Evolutionary conservation across 345 rosid genomes (phyloP).

Genomic region (Linum lewisii): DNA sequence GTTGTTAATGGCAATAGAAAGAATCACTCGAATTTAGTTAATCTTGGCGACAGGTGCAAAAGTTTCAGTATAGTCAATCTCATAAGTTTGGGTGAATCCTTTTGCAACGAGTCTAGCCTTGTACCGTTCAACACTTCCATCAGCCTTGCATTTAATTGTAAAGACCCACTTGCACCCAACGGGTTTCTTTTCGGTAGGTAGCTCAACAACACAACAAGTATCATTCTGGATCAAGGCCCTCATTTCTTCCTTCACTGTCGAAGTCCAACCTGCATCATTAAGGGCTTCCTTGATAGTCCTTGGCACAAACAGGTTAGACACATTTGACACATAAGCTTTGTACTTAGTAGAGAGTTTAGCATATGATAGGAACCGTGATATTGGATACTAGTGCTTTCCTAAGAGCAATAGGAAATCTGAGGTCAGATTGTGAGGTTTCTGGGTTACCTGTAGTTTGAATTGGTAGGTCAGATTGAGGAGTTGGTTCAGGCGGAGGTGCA

Average conservation of each 20-base stretch:
- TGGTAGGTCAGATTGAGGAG: too few species aligned
- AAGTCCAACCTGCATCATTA: neutral
- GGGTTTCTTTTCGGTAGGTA: too few species aligned
- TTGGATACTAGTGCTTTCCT: too few species aligned
- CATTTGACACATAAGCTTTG: neutral
- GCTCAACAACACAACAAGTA: too few species aligned
- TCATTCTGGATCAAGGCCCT: too few species aligned
- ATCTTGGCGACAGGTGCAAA: slow-evolving; percentile 1
- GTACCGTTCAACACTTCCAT: neutral
- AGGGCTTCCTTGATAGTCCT: neutral
- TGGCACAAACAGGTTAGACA: slow-evolving; percentile 1
- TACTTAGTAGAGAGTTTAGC: too few species aligned
- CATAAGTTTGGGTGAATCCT: slow-evolving; percentile 4
- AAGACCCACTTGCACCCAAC: slow-evolving; percentile 10
- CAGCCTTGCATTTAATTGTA: neutral
- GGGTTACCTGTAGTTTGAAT: too few species aligned
- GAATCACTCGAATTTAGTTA: neutral
- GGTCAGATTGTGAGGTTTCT: too few species aligned
- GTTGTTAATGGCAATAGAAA: neutral
- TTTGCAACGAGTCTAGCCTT: neutral
- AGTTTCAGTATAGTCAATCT: slow-evolving; percentile 7
- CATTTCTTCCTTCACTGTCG: neutral
- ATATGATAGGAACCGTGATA: too few species aligned
- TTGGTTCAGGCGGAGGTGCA: too few species aligned
- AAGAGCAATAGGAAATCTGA: too few species aligned